Percentiles rank a stretch among this genome's conserved stretches.
These are phyloP conservation scores for Claviceps humidiphila DNA, from an alignment of 2,329 filamentous ascomycete species.

Conservation along the genomic window DNA sequence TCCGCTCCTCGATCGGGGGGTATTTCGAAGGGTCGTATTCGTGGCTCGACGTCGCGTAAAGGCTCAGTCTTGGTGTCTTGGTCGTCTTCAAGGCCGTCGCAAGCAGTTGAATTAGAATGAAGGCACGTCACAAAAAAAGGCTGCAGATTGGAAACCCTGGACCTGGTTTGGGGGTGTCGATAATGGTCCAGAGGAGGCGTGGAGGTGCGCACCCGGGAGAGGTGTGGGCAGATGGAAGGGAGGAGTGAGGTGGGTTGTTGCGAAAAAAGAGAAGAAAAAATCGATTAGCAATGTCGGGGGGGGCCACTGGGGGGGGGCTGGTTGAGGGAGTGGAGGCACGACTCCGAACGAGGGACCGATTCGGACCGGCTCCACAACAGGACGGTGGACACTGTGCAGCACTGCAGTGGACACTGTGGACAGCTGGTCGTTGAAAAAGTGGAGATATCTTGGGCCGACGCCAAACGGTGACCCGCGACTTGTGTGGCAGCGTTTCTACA, in stretches of 20 bases:
- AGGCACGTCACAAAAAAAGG: constrained; percentile 7
- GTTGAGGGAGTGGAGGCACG: not conserved
- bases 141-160: constrained; percentile 15
- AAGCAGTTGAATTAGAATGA: constrained; percentile 1
- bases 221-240: constrained; percentile 21
- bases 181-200: constrained; percentile 28
- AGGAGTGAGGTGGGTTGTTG: constrained; percentile 9
- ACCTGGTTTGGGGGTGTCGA: constrained; percentile 26
- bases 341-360: not conserved
- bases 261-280: not conserved
- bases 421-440: too few species aligned
- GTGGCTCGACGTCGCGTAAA: constrained; percentile 1
- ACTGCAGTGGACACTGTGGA: too few species aligned
- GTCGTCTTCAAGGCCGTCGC: constrained; percentile 4
- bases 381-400: too few species aligned
- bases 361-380: too few species aligned
- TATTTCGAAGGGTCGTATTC: not conserved
- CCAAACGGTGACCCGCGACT: too few species aligned
- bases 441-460: too few species aligned
- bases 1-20: constrained; percentile 2
- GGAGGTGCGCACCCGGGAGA: constrained; percentile 21
- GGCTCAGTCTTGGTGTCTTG: constrained; percentile 1
- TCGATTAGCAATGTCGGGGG: constrained; percentile 2
- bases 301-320: not conserved
- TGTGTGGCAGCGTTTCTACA: too few species aligned